phyloP scores from a whole-genome alignment of 2,329 filamentous ascomycete species.

The Erysiphe pulchra region DNA sequence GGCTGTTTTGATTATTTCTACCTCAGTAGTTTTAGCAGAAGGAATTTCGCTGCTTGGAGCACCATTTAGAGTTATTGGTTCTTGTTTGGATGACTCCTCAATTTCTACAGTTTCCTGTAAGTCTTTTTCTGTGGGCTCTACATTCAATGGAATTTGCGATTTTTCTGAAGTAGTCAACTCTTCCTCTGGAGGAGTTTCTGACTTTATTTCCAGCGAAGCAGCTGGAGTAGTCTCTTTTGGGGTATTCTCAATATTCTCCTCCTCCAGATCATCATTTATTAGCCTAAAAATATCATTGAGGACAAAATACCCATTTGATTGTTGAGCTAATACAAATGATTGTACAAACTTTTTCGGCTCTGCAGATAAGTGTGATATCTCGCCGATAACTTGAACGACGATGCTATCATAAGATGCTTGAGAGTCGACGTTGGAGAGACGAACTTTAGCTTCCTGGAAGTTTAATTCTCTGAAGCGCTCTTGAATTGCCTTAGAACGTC shows the following conservation, averaged over 20 bases:
- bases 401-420: slow-evolving; percentile 85
- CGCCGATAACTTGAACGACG: slow-evolving; percentile 91
- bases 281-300: slow-evolving; percentile 96
- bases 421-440: slow-evolving; percentile 91
- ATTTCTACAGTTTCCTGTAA: slow-evolving; percentile 17
- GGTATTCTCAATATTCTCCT: slow-evolving; percentile 27
- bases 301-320: slow-evolving; percentile 93
- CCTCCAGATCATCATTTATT: slow-evolving; percentile 62
- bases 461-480: slow-evolving; percentile 82
- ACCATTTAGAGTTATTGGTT: slow-evolving; percentile 19
- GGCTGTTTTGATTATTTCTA: slow-evolving; percentile 3
- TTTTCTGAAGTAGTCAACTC: slow-evolving; percentile 14
- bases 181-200: not conserved
- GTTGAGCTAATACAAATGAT: slow-evolving; percentile 88
- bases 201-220: slow-evolving; percentile 8
- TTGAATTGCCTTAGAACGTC: slow-evolving; percentile 46
- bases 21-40: slow-evolving; percentile 3
- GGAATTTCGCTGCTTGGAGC: slow-evolving; percentile 15
- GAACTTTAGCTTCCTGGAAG: slow-evolving; percentile 95
- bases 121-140: slow-evolving; percentile 43
- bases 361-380: slow-evolving; percentile 80
- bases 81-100: slow-evolving; percentile 4
- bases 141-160: slow-evolving; percentile 16
- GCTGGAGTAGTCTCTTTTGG: slow-evolving; percentile 8
- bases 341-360: slow-evolving; percentile 92